A percentile compares a stretch with the other conserved stretches of the same genome.
These are phyloP conservation scores for Entomortierella lignicola DNA, from an alignment of 192 early-diverging fungal species.

Conservation along the genomic window DNA sequence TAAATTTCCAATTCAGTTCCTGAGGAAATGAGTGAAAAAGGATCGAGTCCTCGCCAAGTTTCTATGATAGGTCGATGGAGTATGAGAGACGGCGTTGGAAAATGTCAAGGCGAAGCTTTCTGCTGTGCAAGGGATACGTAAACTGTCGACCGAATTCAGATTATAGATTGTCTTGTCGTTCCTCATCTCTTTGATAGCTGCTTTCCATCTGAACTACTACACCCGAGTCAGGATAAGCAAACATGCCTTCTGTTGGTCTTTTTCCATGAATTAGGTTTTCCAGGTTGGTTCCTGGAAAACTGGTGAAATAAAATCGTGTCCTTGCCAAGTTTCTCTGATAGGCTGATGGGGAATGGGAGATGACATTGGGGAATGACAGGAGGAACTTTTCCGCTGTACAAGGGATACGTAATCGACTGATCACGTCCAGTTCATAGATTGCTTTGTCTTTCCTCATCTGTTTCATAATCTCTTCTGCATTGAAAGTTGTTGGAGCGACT, in stretches of 20 bases:
- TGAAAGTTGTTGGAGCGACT: background rate
- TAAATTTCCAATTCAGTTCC: background rate
- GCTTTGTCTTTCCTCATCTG: slow-evolving; percentile 16
- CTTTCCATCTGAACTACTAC: background rate
- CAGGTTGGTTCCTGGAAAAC: slow-evolving; percentile 25
- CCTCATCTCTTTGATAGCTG: too few species aligned
- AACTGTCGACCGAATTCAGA: background rate
- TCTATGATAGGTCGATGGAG: slow-evolving; percentile 31
- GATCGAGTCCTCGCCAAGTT: slow-evolving; percentile 29
- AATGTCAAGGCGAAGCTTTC: slow-evolving; percentile 38
- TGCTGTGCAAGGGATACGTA: slow-evolving; percentile 28
- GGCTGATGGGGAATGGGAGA: slow-evolving; percentile 34
- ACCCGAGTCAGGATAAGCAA: background rate
- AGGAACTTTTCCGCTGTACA: slow-evolving; percentile 35
- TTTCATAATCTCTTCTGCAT: background rate
- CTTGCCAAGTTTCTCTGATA: slow-evolving; percentile 34
- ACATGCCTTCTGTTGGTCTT: background rate
- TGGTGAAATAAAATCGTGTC: slow-evolving; percentile 26
- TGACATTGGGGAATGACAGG: slow-evolving; percentile 35
- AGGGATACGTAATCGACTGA: slow-evolving; percentile 14
- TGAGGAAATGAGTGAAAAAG: slow-evolving; percentile 26
- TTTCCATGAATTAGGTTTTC: background rate
- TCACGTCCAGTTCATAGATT: slow-evolving; percentile 5
- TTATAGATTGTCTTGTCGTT: slow-evolving; percentile 8
- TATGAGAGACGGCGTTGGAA: slow-evolving; percentile 31